Base-by-base conservation (phyloP, 1,284 basidiomycete genomes). In the Malassezia nana region DNA sequence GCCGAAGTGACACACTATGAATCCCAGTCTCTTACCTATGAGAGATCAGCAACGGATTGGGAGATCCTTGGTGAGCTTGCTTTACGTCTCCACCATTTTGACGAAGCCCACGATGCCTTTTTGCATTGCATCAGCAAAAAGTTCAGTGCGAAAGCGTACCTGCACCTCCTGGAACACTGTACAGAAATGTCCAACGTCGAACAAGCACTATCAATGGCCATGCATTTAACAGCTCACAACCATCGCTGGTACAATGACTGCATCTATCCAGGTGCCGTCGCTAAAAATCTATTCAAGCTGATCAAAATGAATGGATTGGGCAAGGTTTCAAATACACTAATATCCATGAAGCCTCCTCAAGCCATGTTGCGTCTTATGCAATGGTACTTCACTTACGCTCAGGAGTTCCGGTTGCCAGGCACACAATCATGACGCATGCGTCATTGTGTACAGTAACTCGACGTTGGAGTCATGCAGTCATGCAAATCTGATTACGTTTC, bases 1-100 rank as follows among this genome's bases (percentile, higher is more conserved):
- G 92, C 94, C 3, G 94, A 98, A 73, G 86, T 96, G n/a, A 89
- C 89, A 0, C 92, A 99, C 72, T 98, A 94, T 81, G 94, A 92
- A 73, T 89, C 87, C 0, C 92, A 96, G 72, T 87, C 92, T 64
- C 85, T 96, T 58, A 89, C 90, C 0, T 98, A 96, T 74, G 83
- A 87, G 60, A 96, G 96, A 78, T 95, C 92, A 0, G 89, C 87
- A 0, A 79, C 89, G 15, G 92, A 99, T 76, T 99, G 94, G 92
- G 92, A 98, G 77, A 95, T 98, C 45, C 79, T 99, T 2, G 94
- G 92, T 28, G 94, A 98, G 70, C 79, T 99, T 7, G 92, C 91
- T 0, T 72, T 86, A 31, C 83, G 92, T 9, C 75, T 99, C 57
- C 87, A 95, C 69, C 94, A 96, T 78, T 90, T 88, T 74, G 92